Evolutionary conservation across 306 rosid genomes (phyloP).

Genomic region (Carpinus fangiana): DNA sequence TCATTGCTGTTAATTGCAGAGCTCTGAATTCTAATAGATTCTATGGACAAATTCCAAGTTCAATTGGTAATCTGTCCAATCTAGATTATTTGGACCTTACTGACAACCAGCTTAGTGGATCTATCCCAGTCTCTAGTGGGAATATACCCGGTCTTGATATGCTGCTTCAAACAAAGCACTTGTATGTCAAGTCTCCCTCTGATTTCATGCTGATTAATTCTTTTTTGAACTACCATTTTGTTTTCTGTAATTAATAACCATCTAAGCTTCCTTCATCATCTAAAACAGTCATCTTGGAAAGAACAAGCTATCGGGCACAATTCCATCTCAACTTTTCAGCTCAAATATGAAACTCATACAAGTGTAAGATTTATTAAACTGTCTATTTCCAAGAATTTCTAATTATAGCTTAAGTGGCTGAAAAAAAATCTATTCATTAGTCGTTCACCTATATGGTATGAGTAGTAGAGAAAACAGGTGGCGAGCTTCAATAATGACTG

Average conservation of each 20-base stretch:
- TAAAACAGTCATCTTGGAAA: conserved; percentile 40
- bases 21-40: conserved; percentile 38
- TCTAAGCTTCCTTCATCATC: not conserved
- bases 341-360: conserved; percentile 33
- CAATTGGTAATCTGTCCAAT: conserved; percentile 41
- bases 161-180: conserved; percentile 33
- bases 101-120: conserved; percentile 33
- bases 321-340: conserved; percentile 32
- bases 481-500: too few species aligned
- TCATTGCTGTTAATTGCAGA: conserved; percentile 16
- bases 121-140: conserved; percentile 37
- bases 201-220: not conserved
- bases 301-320: conserved; percentile 28
- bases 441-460: not conserved
- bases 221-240: not conserved
- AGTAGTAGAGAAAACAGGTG: not conserved
- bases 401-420: not conserved
- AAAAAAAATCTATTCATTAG: not conserved
- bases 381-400: not conserved
- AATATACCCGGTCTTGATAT: conserved; percentile 33
- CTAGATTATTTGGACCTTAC: conserved; percentile 44
- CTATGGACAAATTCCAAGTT: conserved; percentile 34
- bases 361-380: conserved; percentile 32
- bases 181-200: conserved; percentile 24
- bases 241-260: not conserved